These are phyloP conservation scores for Corynespora cassiicola DNA, from an alignment of 2,329 filamentous ascomycete genomes.

Conservation along the genomic window DNA sequence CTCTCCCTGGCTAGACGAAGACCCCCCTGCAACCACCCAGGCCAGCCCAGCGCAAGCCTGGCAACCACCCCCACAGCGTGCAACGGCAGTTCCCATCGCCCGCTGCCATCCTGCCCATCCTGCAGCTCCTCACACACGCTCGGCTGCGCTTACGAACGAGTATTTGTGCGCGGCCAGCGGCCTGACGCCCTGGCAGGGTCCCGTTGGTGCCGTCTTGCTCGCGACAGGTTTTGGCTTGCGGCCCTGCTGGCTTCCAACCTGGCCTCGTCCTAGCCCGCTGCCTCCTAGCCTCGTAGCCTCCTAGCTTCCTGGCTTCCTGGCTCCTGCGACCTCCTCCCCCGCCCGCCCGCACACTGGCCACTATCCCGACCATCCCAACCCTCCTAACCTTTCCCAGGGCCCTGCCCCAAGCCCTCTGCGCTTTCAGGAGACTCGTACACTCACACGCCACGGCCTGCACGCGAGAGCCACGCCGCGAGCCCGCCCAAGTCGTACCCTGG, in stretches of 20 bases:
- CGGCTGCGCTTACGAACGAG: slow-evolving; percentile 28
- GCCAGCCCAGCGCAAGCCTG: too few species aligned
- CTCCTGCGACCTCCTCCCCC: slow-evolving; percentile 21
- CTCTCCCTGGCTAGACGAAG: slow-evolving; percentile 21
- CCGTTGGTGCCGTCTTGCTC: too few species aligned
- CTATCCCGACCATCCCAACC: neutral
- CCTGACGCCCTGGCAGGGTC: too few species aligned
- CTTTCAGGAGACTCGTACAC: slow-evolving; percentile 18
- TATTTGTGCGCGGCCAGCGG: slow-evolving; percentile 23
- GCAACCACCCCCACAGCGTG: slow-evolving; percentile 38
- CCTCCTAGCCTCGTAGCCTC: slow-evolving; percentile 29
- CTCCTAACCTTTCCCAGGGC: slow-evolving; percentile 3
- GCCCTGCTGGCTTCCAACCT: slow-evolving; percentile 15
- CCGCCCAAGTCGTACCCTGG: slow-evolving; percentile 31
- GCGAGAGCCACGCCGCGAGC: slow-evolving; percentile 45
- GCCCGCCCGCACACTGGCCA: slow-evolving; percentile 2
- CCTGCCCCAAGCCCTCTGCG: slow-evolving; percentile 9
- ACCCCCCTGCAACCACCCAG: slow-evolving; percentile 30
- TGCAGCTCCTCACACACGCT: slow-evolving; percentile 27
- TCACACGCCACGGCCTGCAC: slow-evolving; percentile 32
- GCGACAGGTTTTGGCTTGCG: slow-evolving; percentile 14
- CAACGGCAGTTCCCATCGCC: slow-evolving; percentile 45
- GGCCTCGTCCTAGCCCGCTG: slow-evolving; percentile 28
- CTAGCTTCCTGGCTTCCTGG: slow-evolving; percentile 19
- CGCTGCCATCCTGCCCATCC: too few species aligned